phyloP scores from a whole-genome alignment of 331 rosid genomes.

The Prunus yedoensis region DNA sequence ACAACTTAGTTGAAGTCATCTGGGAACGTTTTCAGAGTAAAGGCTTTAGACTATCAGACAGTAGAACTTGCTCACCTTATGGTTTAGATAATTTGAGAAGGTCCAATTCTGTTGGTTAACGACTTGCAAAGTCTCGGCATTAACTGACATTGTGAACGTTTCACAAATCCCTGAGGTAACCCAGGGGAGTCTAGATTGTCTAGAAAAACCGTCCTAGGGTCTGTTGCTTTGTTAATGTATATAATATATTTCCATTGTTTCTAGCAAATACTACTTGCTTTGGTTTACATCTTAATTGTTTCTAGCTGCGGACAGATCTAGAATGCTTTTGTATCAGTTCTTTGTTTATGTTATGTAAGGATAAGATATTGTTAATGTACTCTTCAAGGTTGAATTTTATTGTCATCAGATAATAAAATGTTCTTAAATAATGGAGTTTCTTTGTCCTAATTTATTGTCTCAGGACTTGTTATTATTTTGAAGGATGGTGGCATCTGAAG shows the following conservation, averaged over 20 bases:
- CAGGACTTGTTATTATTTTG: constrained; percentile 28
- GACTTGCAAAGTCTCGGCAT: not conserved
- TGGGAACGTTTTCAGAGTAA: not conserved
- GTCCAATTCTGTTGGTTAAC: not conserved
- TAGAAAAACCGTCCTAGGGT: not conserved
- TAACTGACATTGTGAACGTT: not conserved
- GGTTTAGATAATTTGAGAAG: not conserved
- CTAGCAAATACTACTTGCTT: not conserved
- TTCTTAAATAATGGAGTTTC: not conserved
- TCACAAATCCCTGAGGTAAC: not conserved
- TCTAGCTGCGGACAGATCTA: not conserved
- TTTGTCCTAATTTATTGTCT: constrained; percentile 6
- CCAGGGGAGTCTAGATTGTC: not conserved
- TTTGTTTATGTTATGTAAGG: not conserved
- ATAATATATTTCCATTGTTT: not conserved
- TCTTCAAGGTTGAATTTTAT: not conserved
- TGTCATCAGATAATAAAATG: not conserved
- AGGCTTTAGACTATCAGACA: not conserved
- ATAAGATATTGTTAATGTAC: not conserved
- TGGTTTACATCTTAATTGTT: not conserved
- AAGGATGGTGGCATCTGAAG: constrained; percentile 15
- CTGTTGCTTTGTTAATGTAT: not conserved
- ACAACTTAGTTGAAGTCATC: not conserved
- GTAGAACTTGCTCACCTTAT: not conserved
- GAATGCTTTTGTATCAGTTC: not conserved